phyloP scores from a whole-genome alignment of 2,329 filamentous ascomycete genomes.

The Cladosporium sp. region DNA sequence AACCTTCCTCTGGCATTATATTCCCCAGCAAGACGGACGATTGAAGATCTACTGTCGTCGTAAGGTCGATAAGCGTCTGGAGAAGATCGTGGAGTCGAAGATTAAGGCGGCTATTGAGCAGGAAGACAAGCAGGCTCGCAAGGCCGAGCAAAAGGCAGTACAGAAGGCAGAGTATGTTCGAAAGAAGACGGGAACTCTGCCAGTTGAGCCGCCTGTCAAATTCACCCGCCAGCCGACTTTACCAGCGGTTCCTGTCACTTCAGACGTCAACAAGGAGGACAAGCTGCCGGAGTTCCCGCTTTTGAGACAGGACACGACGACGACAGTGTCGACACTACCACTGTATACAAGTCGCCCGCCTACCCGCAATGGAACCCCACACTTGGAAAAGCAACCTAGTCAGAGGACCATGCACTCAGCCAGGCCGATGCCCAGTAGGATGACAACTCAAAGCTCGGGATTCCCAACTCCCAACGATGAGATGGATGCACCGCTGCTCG shows the following conservation, averaged over 20 bases:
- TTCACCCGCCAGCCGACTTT: slow-evolving; percentile 61
- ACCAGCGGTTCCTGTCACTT: slow-evolving; percentile 55
- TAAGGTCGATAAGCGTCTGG: slow-evolving; percentile 82
- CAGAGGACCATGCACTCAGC: slow-evolving; percentile 37
- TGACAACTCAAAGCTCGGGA: slow-evolving; percentile 53
- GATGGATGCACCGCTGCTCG: slow-evolving; percentile 59
- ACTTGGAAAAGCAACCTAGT: slow-evolving; percentile 33
- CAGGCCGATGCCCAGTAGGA: slow-evolving; percentile 35
- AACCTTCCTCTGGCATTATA: slow-evolving; percentile 87
- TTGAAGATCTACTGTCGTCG: slow-evolving; percentile 82
- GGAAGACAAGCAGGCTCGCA: slow-evolving; percentile 53
- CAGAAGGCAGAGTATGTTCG: slow-evolving; percentile 49
- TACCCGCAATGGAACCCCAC: slow-evolving; percentile 40
- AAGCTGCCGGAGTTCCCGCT: slow-evolving; percentile 35
- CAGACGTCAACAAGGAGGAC: slow-evolving; percentile 49
- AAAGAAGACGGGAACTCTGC: slow-evolving; percentile 21
- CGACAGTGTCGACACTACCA: slow-evolving; percentile 39
- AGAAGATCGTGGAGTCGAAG: slow-evolving; percentile 77
- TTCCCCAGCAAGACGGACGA: slow-evolving; percentile 74
- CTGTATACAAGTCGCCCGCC: slow-evolving; percentile 49
- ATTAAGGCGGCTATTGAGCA: slow-evolving; percentile 84
- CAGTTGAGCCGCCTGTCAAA: slow-evolving; percentile 21
- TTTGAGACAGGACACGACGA: slow-evolving; percentile 30
- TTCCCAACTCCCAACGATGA: slow-evolving; percentile 54
- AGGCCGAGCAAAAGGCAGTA: slow-evolving; percentile 52